Conservation (phyloP, 805 yeast genomes). For the Tetrapisispora taiwanensis region DNA sequence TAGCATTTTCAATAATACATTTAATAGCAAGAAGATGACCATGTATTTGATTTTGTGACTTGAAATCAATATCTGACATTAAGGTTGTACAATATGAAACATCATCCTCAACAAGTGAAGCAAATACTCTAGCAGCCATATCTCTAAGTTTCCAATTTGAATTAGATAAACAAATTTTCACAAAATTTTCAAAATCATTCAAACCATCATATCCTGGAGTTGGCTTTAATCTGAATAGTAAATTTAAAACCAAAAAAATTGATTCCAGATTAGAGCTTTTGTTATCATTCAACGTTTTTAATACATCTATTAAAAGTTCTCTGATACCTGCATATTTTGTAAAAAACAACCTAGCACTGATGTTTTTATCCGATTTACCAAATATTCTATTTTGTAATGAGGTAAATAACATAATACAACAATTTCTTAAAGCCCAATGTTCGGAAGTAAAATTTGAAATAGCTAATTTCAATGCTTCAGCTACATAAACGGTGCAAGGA, state of each 20-base stretch:
- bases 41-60: slow-evolving; percentile 41
- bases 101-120: slow-evolving; percentile 36
- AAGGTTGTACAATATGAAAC: slow-evolving; percentile 24
- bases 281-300: slow-evolving; percentile 24
- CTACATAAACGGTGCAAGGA: slow-evolving; percentile 41
- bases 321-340: slow-evolving; percentile 47
- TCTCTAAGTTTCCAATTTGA: slow-evolving; percentile 78
- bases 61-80: slow-evolving; percentile 13
- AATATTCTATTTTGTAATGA: slow-evolving; percentile 73
- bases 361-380: slow-evolving; percentile 40
- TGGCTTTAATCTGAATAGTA: slow-evolving; percentile 58
- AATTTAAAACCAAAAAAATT: slow-evolving; percentile 64
- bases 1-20: slow-evolving; percentile 19
- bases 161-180: slow-evolving; percentile 41
- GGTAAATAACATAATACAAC: slow-evolving; percentile 88
- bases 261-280: slow-evolving; percentile 38
- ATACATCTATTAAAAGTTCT: slow-evolving; percentile 36
- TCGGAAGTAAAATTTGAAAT: slow-evolving; percentile 52
- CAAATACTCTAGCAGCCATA: slow-evolving; percentile 65
- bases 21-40: slow-evolving; percentile 47
- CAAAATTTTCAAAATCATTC: slow-evolving; percentile 39
- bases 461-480: slow-evolving; percentile 49
- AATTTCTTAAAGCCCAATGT: slow-evolving; percentile 81
- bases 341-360: slow-evolving; percentile 62
- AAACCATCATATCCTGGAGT: slow-evolving; percentile 46